Conservation (phyloP, 768 basidiomycete species). For the Tulasnella sp. region DNA sequence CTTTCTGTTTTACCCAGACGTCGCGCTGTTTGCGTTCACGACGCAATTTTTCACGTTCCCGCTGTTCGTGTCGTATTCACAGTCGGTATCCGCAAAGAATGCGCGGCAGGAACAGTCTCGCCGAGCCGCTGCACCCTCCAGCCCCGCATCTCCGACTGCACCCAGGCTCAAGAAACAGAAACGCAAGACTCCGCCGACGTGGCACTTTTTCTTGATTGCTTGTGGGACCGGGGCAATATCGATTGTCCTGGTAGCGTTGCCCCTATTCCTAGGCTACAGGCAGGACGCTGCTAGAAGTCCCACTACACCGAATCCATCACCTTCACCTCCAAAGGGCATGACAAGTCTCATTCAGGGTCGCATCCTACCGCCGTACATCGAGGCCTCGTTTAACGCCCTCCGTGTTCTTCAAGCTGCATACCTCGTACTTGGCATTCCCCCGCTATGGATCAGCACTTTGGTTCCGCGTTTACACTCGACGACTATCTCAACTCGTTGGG, state of each 20-base stretch:
- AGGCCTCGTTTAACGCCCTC: neutral
- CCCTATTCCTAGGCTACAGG: conserved; percentile 2
- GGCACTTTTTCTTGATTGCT: neutral
- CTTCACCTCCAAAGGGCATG: neutral
- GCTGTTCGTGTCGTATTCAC: neutral
- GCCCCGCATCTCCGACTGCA: neutral
- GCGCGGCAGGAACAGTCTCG: neutral
- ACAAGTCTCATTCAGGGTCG: neutral
- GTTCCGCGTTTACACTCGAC: conserved; percentile 3
- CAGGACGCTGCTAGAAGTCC: neutral
- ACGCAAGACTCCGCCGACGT: neutral
- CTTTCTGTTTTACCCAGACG: neutral
- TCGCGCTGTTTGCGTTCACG: neutral
- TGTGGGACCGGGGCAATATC: neutral
- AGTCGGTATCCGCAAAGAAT: neutral
- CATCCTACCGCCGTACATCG: conserved; percentile 1
- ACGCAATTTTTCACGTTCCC: conserved; percentile 9
- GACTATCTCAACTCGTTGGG: conserved; percentile 3
- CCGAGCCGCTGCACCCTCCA: neutral
- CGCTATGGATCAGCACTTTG: conserved; percentile 8
- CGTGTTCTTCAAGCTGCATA: conserved; percentile 3
- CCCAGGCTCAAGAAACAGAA: neutral
- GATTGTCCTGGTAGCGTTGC: conserved; percentile 1
- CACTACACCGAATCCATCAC: no score
- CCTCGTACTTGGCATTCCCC: conserved; percentile 9